Percentiles rank a stretch among this genome's conserved stretches.
phyloP scores from a whole-genome alignment of 495 filamentous ascomycete species.

The Trichoderma reesei region DNA sequence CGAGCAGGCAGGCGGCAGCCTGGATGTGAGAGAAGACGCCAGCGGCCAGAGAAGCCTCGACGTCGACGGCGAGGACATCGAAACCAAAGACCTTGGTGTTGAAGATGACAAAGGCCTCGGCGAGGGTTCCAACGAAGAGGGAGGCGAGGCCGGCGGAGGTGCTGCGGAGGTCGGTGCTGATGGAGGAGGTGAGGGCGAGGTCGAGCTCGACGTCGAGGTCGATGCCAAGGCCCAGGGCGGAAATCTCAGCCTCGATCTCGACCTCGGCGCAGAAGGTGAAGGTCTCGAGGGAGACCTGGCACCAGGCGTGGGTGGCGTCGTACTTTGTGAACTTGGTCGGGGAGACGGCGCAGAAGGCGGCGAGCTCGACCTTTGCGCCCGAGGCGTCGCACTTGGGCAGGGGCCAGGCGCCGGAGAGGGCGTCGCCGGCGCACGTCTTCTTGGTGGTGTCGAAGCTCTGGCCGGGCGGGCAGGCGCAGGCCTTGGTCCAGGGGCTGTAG shows the following conservation, averaged over 20 bases:
- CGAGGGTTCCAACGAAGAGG: background rate
- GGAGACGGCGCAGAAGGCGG: constrained; percentile 2
- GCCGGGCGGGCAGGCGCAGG: background rate
- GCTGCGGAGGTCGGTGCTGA: background rate
- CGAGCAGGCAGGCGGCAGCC: background rate
- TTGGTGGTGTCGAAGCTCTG: background rate
- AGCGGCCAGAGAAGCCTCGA: background rate
- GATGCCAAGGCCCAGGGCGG: background rate
- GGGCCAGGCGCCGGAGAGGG: background rate
- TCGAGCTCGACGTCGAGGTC: background rate
- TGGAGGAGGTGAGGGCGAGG: background rate
- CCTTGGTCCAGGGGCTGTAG: constrained; percentile 6
- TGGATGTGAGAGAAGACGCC: background rate
- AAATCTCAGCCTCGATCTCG: background rate
- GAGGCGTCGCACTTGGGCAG: background rate
- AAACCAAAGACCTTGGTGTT: background rate
- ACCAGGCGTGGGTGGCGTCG: constrained; percentile 1
- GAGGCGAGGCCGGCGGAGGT: background rate
- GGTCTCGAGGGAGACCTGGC: background rate
- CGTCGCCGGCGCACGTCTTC: background rate
- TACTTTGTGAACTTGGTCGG: background rate
- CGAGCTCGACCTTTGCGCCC: background rate
- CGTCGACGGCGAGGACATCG: background rate
- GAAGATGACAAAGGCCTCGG: constrained; percentile 1
- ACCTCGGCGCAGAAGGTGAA: constrained; percentile 5